Evolutionary conservation across 2,329 filamentous ascomycete genomes (phyloP).

Genomic region (Cyphellophora attinorum): DNA sequence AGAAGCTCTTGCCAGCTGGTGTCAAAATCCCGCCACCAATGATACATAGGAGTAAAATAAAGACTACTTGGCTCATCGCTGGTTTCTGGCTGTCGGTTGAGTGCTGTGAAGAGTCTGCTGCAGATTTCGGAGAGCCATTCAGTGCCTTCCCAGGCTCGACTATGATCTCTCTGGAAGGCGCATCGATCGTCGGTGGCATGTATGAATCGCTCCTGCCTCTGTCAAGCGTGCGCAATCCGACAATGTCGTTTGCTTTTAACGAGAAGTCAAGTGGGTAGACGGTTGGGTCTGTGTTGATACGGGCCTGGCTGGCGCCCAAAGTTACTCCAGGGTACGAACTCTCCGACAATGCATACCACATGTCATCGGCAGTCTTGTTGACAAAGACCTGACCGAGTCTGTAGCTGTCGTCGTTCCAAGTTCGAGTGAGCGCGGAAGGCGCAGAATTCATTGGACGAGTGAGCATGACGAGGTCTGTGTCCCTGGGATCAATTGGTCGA

Average conservation of each 20-base stretch:
- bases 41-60: too few species aligned
- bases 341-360: conserved; percentile 92
- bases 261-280: conserved; percentile 12
- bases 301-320: conserved; percentile 50
- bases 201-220: conserved; percentile 43
- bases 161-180: conserved; percentile 8
- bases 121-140: too few species aligned
- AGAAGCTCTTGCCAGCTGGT: too few species aligned
- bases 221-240: conserved; percentile 62
- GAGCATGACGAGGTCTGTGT: conserved; percentile 71
- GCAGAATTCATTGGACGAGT: conserved; percentile 69
- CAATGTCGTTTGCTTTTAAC: conserved; percentile 30
- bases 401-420: conserved; percentile 25
- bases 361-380: conserved; percentile 75
- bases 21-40: too few species aligned
- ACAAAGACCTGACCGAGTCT: conserved; percentile 65
- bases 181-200: conserved; percentile 21
- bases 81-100: too few species aligned
- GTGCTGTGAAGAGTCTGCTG: too few species aligned
- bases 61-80: too few species aligned
- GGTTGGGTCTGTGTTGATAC: conserved; percentile 14
- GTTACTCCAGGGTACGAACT: conserved; percentile 76
- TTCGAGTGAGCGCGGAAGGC: conserved; percentile 15
- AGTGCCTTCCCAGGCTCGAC: conserved; percentile 13
- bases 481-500: conserved; percentile 58